Base-by-base conservation (phyloP, 345 rosid genomes). In the Aegle marmelos region DNA sequence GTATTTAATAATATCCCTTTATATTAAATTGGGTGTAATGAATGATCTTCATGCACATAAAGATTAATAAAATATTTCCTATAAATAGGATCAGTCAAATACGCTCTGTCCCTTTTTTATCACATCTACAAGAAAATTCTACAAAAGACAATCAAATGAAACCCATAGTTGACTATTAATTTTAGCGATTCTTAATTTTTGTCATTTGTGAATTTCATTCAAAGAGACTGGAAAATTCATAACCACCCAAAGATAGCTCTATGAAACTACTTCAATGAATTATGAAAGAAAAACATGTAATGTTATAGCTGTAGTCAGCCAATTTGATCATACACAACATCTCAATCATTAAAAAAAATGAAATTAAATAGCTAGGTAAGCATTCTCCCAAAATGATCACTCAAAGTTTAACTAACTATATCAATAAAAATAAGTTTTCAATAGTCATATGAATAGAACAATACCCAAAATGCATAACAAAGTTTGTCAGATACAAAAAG, bases 371-470 rank as follows among this genome's bases (percentile, higher is more conserved):
- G 16, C n/a, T 34, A n/a, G 7, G 17, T 39, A 11, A 68, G 36
- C 9, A 72, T 39, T 30, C 28, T 48, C 57, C 28, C 73, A 69
- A 70, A n/a, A 53, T 70, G 41, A 53, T 53, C 74, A 71, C 22
- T 62, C 28, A 30, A 5, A 7, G 14, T 22, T 57, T 6, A 57
- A 57, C 60, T n/a, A 57, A 57, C n/a, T 57, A 57, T 21, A 7
- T 6, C n/a, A 57, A 8, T 22, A 22, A 57, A 57, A 57, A 21
- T 56, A 9, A 37, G 19, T 48, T 48, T 39, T 39, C 13, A 48
- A 14, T 21, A 48, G 2, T 48, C 21, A 3, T 4, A 4, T 4
- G 19, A 48, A 37, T n/a, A 41, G n/a, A 21, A 36, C 24, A 68
- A 41, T 5, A 67, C 25, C 30, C 70, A 27, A 22, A 48, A 48